Evolutionary conservation across 352 stramenopile genomes (phyloP), one percentile per base, ranked within the genome.

Genomic region (Aphanomyces stellatus): DNA sequence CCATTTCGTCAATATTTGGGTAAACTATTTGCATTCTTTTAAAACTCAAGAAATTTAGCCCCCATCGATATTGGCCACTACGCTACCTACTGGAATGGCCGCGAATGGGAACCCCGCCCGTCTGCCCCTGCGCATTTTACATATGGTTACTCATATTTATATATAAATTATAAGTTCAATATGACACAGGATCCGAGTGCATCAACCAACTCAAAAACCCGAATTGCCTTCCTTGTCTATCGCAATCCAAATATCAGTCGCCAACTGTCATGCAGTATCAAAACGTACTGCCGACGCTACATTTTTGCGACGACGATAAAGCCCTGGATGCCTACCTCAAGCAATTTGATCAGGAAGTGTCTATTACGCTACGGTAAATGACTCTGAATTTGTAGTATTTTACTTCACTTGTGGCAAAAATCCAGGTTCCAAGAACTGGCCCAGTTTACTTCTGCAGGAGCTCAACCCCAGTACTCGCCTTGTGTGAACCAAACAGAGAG

Each of bases 401-500:
- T 6, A 4, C 48, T 31, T 48, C 5, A 28, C 53, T 7, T 31
- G 11, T 15, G n/a, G 30, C 15, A 17, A 43, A 43, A 43, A 43
- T 4, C 2, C n/a, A 65, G 57, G 5, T 65, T 53, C 33, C 82
- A 93, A 69, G 82, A 93, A 67, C 74, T 84, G 56, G 78, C 81
- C 3, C 73, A 72, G 19, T 78, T 80, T 25, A 80, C 78, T 1
- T 72, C 76, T 0, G 81, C 88, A 40, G 85, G 85, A 0, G 69
- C 90, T 8, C 82, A 93, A 37, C 79, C 82, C 42, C 84, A 93
- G 63, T 76, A 88, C 71, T 90, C 85, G 25, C 82, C 82, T 13
- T 93, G 85, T 70, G 85, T 80, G 66, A 93, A 93, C 69, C 84
- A 91, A 66, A 86, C 81, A 22, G 80, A 93, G 69, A 87, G 85